These are phyloP conservation scores for Yamadazyma jaroonii DNA, from an alignment of 1,139 yeast genomes.

Conservation along the genomic window DNA sequence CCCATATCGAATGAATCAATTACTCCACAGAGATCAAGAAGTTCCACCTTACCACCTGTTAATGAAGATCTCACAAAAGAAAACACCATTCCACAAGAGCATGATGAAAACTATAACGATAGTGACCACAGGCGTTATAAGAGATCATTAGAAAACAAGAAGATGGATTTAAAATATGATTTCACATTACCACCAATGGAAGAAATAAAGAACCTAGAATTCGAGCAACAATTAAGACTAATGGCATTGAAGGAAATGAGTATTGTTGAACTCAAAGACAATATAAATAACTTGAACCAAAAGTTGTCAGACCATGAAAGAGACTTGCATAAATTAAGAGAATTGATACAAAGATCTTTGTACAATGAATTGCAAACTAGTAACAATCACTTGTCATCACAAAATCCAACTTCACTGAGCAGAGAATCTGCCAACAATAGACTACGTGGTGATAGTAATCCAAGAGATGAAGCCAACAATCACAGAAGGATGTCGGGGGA, in stretches of 20 bases:
- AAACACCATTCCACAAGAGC: background rate
- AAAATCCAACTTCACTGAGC: background rate
- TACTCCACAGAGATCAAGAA: constrained; percentile 8
- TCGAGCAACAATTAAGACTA: constrained; percentile 55
- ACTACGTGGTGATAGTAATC: constrained; percentile 26
- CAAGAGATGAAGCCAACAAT: constrained; percentile 34
- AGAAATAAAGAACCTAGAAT: constrained; percentile 30
- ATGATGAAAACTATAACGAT: background rate
- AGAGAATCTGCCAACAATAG: constrained; percentile 5
- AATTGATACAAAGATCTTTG: constrained; percentile 38
- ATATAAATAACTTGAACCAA: constrained; percentile 32
- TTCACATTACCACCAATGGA: constrained; percentile 32
- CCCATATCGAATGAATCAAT: constrained; percentile 15
- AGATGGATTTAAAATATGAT: constrained; percentile 20
- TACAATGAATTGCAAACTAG: constrained; percentile 28
- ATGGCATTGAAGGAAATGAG: constrained; percentile 64
- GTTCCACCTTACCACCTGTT: constrained; percentile 1
- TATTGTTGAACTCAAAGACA: constrained; percentile 54
- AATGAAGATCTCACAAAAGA: background rate
- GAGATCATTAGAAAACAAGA: background rate
- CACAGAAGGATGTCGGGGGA: constrained; percentile 18
- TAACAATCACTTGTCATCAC: no score
- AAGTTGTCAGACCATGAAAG: constrained; percentile 39
- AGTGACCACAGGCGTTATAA: background rate
- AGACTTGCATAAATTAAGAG: constrained; percentile 46